A percentile compares a stretch with the other conserved stretches of the same genome.
Evolutionary conservation across 805 yeast genomes (phyloP).

Genomic region (Cyberlindnera bimundalis): DNA sequence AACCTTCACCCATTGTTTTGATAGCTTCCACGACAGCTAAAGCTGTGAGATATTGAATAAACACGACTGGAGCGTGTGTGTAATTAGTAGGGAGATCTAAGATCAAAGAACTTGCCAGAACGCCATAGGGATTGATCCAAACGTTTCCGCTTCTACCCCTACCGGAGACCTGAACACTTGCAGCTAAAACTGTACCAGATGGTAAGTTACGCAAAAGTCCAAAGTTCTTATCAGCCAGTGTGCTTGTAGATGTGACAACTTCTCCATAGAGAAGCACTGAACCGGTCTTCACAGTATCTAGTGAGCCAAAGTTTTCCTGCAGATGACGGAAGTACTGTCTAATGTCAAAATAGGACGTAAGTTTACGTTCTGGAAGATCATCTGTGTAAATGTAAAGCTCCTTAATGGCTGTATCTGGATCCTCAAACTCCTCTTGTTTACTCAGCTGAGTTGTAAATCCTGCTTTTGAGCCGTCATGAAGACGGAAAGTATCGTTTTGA

Average conservation of each 20-base stretch:
- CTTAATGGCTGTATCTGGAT: constrained; percentile 54
- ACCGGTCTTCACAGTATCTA: constrained; percentile 47
- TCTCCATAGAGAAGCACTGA: constrained; percentile 72
- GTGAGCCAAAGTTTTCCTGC: constrained; percentile 30
- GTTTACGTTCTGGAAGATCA: constrained; percentile 43
- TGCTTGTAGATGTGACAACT: constrained; percentile 84
- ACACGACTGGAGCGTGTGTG: constrained; percentile 61
- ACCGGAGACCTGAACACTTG: constrained; percentile 85
- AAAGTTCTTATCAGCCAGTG: constrained; percentile 72
- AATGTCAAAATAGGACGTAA: constrained; percentile 75
- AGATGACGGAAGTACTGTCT: constrained; percentile 48
- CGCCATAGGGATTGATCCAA: constrained; percentile 95
- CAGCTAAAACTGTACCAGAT: constrained; percentile 61
- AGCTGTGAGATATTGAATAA: constrained; percentile 81
- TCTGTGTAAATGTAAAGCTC: constrained; percentile 48
- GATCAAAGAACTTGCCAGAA: constrained; percentile 75
- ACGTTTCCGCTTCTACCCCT: constrained; percentile 92
- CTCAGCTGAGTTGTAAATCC: constrained; percentile 20
- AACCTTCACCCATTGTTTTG: constrained; percentile 54
- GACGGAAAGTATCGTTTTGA: constrained; percentile 51
- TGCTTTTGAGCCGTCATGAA: constrained; percentile 39
- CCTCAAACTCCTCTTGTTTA: constrained; percentile 40
- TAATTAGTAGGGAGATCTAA: constrained; percentile 47
- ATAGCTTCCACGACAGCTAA: constrained; percentile 82
- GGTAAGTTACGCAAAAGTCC: constrained; percentile 57